Evolutionary conservation across 371 early-diverging fungal species (phyloP), one percentile per base, ranked within the genome.

Genomic region (Gilbertella persicaria): DNA sequence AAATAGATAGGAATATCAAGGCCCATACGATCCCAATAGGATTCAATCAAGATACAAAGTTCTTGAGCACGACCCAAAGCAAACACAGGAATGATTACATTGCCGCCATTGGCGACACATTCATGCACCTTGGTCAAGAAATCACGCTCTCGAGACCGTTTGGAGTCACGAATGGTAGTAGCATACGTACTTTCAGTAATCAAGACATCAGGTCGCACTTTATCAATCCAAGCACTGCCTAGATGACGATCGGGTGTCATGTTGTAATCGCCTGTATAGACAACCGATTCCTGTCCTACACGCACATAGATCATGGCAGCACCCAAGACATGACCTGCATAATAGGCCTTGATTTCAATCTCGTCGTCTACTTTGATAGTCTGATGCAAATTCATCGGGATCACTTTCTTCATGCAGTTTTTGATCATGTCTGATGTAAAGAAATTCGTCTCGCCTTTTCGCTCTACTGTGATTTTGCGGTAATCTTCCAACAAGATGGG

Each of bases 291-390:
- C 43, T 82, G 72, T 4, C 92, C 92, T 0, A 85, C 87, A 4
- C 84, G 75, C 9, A 93, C 83, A 61, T 95, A 89, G 58, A 96
- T 92, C 98, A 98, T 98, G 25, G 93, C 97, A 0, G 99, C 99
- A 3, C 99, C 99, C n/a, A 98, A 79, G 9, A 98, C 99, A 64
- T 98, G 99, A 0, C 99, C 99, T 4, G 99, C 99, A 73, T 98
- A 97, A 63, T 95, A 98, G 1, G 96, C 89, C 33, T 87, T 89
- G 35, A 98, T 86, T 62, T 91, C 91, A 9, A 94, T 71, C 36
- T 91, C 88, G 25, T 87, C 87, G 58, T 89, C 91, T 4, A 94
- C 88, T 55, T 82, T 77, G 50, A 95, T 75, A 0, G 91, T 92
- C 61, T 97, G 92, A 67, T 96, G 93, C 24, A 97, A 73, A 43